These are phyloP conservation scores for Kurtzmaniella quercitrusa DNA, from an alignment of 1,139 yeast species.

Conservation along the genomic window DNA sequence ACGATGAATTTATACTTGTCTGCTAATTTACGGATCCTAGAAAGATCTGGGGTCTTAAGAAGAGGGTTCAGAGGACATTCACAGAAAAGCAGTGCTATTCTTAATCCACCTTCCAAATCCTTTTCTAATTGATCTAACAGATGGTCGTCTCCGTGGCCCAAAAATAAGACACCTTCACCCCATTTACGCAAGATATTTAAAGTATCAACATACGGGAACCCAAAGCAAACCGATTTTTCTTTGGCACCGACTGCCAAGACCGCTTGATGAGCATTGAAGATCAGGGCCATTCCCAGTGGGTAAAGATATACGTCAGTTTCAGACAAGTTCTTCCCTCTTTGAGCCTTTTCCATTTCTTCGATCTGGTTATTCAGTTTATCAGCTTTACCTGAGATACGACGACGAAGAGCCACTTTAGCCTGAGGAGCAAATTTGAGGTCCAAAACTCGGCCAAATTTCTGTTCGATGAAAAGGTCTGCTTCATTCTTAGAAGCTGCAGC, in stretches of 20 bases:
- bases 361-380: conserved; percentile 38
- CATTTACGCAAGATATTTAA: conserved; percentile 78
- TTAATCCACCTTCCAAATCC: conserved; percentile 55
- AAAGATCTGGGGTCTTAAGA: conserved; percentile 75
- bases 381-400: conserved; percentile 70
- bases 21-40: conserved; percentile 59
- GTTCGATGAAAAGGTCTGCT: conserved; percentile 71
- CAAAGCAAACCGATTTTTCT: conserved; percentile 81
- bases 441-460: conserved; percentile 83
- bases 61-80: conserved; percentile 95
- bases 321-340: conserved; percentile 31
- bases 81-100: conserved; percentile 70
- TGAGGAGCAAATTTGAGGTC: conserved; percentile 71
- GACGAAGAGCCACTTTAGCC: conserved; percentile 70
- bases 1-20: conserved; percentile 69
- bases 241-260: conserved; percentile 36
- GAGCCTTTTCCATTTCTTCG: conserved; percentile 27
- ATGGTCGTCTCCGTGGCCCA: conserved; percentile 76
- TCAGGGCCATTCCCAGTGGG: conserved; percentile 92
- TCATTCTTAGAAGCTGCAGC: conserved; percentile 31
- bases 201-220: conserved; percentile 94
- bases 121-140: conserved; percentile 65
- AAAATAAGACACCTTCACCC: conserved; percentile 83
- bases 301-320: conserved; percentile 74
- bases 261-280: conserved; percentile 77